Conservation (phyloP, 306 rosid genomes). For the Comarum palustre region DNA sequence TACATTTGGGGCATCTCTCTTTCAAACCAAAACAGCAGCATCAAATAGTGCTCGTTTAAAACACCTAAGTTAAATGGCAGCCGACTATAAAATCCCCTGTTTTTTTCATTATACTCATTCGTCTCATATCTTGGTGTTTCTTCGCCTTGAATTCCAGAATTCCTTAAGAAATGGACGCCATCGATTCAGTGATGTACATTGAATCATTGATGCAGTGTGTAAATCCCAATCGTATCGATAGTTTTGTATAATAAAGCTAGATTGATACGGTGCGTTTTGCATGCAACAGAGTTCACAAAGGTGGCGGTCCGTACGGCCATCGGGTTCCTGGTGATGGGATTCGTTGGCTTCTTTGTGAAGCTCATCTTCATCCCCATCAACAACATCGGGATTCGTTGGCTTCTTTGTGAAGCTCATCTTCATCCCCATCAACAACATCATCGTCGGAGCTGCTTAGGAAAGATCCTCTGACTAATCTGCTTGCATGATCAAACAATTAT, state of each 20-base stretch:
- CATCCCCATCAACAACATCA: slow-evolving; percentile 76
- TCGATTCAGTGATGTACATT: too few relatives aligned
- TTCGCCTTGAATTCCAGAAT: not conserved
- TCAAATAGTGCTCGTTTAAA: too few relatives aligned
- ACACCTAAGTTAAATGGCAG: not conserved
- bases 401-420: slow-evolving; percentile 76
- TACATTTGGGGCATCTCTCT: not conserved
- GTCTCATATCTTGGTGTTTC: not conserved
- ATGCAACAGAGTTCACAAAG: slow-evolving; percentile 55
- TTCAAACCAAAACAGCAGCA: not conserved
- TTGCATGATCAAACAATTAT: too few relatives aligned
- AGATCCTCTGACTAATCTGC: not conserved
- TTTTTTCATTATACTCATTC: not conserved
- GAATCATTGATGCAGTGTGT: too few relatives aligned
- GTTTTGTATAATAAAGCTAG: too few relatives aligned
- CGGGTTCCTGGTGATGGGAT: slow-evolving; percentile 80
- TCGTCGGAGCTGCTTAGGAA: slow-evolving; percentile 71
- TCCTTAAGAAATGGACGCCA: not conserved
- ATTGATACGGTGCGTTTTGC: not conserved
- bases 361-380: slow-evolving; percentile 74
- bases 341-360: slow-evolving; percentile 74
- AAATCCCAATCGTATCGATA: not conserved
- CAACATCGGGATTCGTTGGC: slow-evolving; percentile 80
- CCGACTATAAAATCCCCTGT: not conserved
- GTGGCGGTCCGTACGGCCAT: slow-evolving; percentile 80